Percentiles rank a stretch among this genome's conserved stretches.
Conservation (phyloP, 768 basidiomycete species). For the Leucosporidium creatinivorum region DNA sequence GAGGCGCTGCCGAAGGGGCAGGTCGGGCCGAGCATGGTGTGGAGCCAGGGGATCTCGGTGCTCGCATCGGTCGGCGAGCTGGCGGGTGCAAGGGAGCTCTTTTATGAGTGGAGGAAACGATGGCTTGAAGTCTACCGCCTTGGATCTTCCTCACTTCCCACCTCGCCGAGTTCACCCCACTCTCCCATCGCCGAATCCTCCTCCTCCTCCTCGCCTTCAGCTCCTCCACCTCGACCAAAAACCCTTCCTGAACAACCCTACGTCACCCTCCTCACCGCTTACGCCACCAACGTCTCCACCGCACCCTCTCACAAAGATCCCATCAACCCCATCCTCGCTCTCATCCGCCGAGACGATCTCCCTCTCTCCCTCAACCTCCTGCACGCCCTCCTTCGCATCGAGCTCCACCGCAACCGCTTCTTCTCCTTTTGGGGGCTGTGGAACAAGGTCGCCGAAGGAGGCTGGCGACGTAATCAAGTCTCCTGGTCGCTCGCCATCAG, state of each 20-base stretch:
- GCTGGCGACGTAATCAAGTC: background rate
- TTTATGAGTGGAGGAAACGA: constrained; percentile 9
- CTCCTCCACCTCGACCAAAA: no score
- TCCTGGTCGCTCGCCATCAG: no score
- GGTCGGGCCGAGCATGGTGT: constrained; percentile 3
- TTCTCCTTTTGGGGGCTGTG: constrained; percentile 29
- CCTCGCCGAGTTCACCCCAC: no score
- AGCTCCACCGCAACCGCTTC: constrained; percentile 9
- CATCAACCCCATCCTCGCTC: constrained; percentile 12
- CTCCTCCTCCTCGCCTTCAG: no score
- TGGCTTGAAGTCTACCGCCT: constrained; percentile 13
- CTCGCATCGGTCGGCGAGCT: constrained; percentile 5
- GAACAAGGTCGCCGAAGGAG: constrained; percentile 4
- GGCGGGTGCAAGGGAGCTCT: background rate
- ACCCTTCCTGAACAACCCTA: no score
- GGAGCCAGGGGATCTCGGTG: constrained; percentile 10
- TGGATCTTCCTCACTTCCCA: no score
- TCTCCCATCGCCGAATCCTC: no score
- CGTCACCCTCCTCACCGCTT: constrained; percentile 2
- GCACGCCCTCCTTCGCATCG: constrained; percentile 19
- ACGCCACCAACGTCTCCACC: background rate
- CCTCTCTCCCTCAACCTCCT: background rate
- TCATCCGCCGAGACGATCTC: background rate
- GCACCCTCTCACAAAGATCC: constrained; percentile 12
- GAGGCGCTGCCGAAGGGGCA: background rate